Evolutionary conservation across 2,329 filamentous ascomycete genomes (phyloP).

Genomic region (Neopestalotiopsis sp.): DNA sequence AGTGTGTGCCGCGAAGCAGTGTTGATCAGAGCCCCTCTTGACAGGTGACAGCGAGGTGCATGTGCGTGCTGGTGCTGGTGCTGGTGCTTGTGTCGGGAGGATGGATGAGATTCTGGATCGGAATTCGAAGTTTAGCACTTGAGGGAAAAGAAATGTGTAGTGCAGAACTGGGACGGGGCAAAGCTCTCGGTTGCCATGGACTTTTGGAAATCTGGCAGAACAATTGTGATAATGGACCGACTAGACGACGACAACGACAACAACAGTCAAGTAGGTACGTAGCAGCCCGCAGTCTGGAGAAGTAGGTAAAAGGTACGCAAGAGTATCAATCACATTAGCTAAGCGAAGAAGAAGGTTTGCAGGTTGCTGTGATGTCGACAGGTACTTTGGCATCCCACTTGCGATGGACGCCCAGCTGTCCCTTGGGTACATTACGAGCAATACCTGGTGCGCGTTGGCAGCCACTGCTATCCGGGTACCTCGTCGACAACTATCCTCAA

Average conservation of each 20-base stretch:
- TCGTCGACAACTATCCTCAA: too few species aligned
- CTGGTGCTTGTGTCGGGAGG: background rate
- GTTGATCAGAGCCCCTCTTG: constrained; percentile 14
- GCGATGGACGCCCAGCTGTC: background rate
- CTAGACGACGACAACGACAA: background rate
- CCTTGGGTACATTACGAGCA: background rate
- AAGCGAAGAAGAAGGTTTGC: background rate
- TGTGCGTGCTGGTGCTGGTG: background rate
- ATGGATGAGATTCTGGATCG: background rate
- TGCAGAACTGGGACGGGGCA: background rate
- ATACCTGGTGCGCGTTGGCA: too few species aligned
- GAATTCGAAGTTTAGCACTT: background rate
- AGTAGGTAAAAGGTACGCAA: background rate
- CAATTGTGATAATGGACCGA: background rate
- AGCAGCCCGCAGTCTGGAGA: background rate
- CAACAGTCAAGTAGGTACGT: background rate
- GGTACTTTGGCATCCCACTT: background rate
- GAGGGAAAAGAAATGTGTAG: background rate
- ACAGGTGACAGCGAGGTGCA: constrained; percentile 9
- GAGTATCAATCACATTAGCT: constrained; percentile 9
- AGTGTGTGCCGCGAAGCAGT: background rate
- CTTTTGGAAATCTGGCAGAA: background rate
- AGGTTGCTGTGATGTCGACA: background rate
- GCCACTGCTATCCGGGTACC: too few species aligned
- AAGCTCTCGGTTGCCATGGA: background rate